A percentile compares a stretch with the other conserved stretches of the same genome.
These are phyloP conservation scores for Elaeagnus macrophylla DNA, from an alignment of 306 rosid genomes.

Conservation along the genomic window DNA sequence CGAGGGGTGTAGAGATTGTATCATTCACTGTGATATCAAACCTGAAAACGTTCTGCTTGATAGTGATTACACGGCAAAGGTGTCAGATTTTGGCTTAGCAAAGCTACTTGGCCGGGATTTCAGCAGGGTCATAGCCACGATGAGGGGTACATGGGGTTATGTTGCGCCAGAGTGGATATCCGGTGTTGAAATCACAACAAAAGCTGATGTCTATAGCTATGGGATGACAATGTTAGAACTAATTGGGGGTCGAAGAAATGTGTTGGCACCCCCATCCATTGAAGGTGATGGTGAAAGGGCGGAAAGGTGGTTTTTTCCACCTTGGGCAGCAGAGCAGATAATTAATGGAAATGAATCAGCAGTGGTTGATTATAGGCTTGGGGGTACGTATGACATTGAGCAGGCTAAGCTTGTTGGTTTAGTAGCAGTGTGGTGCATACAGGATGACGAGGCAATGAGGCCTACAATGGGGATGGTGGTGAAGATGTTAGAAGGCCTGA, in stretches of 20 bases:
- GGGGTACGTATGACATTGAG: conserved; percentile 30
- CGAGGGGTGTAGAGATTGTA: conserved; percentile 68
- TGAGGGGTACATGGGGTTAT: conserved; percentile 88
- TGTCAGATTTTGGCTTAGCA: conserved; percentile 77
- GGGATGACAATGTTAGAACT: conserved; percentile 81
- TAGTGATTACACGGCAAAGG: conserved; percentile 48
- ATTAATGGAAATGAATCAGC: conserved; percentile 43
- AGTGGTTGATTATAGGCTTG: conserved; percentile 56
- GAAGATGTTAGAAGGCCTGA: conserved; percentile 74
- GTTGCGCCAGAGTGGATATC: conserved; percentile 91
- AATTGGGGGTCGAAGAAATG: conserved; percentile 65
- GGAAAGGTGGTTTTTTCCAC: conserved; percentile 86
- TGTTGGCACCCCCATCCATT: conserved; percentile 37
- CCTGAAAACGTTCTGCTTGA: conserved; percentile 80
- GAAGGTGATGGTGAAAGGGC: conserved; percentile 20
- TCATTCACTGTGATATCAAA: conserved; percentile 79
- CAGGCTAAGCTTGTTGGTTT: conserved; percentile 52
- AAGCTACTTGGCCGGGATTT: conserved; percentile 65
- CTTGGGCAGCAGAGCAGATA: conserved; percentile 67
- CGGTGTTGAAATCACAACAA: conserved; percentile 67
- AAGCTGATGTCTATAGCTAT: conserved; percentile 80
- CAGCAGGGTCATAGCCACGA: conserved; percentile 67
- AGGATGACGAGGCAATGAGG: conserved; percentile 62
- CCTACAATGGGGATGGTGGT: conserved; percentile 75
- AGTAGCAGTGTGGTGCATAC: conserved; percentile 94